These are phyloP conservation scores for Zopfia rhizophila DNA, from an alignment of 2,329 filamentous ascomycete genomes.

Conservation along the genomic window DNA sequence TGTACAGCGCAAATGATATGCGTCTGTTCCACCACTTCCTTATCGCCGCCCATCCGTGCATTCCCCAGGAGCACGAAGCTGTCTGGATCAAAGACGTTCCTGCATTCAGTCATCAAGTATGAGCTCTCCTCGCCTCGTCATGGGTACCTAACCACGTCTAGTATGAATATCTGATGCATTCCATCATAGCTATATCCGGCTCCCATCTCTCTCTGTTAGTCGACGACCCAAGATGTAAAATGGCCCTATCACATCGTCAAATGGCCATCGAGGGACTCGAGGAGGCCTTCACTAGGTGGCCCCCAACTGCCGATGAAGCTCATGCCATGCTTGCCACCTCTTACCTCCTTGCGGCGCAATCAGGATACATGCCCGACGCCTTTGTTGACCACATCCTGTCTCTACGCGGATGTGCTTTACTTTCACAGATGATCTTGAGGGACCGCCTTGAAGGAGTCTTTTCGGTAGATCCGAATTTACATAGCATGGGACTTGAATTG, in stretches of 20 bases:
- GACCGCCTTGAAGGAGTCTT: slow-evolving; percentile 27
- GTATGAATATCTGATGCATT: slow-evolving; percentile 38
- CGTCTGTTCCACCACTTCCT: slow-evolving; percentile 66
- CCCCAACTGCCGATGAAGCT: slow-evolving; percentile 30
- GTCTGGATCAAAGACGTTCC: slow-evolving; percentile 32
- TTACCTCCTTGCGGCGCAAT: slow-evolving; percentile 33
- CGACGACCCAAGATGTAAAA: slow-evolving; percentile 14
- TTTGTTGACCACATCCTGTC: slow-evolving; percentile 32
- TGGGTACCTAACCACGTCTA: slow-evolving; percentile 11
- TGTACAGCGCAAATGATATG: slow-evolving; percentile 59
- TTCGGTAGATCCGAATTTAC: slow-evolving; percentile 16
- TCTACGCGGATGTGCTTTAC: slow-evolving; percentile 30
- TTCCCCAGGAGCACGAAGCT: slow-evolving; percentile 24
- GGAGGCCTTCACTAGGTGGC: slow-evolving; percentile 33
- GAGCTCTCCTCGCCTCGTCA: neutral
- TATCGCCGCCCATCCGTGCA: slow-evolving; percentile 50
- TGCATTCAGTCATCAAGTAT: slow-evolving; percentile 27
- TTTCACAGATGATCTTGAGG: slow-evolving; percentile 28
- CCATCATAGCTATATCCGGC: slow-evolving; percentile 35
- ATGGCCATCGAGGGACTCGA: slow-evolving; percentile 34
- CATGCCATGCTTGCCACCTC: slow-evolving; percentile 37
- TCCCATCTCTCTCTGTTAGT: slow-evolving; percentile 33
- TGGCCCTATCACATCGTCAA: slow-evolving; percentile 31
- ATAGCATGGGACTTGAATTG: slow-evolving; percentile 14
- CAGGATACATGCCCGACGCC: slow-evolving; percentile 30